Base-by-base conservation (phyloP, 345 rosid species). In the Eucalyptus regnans region DNA sequence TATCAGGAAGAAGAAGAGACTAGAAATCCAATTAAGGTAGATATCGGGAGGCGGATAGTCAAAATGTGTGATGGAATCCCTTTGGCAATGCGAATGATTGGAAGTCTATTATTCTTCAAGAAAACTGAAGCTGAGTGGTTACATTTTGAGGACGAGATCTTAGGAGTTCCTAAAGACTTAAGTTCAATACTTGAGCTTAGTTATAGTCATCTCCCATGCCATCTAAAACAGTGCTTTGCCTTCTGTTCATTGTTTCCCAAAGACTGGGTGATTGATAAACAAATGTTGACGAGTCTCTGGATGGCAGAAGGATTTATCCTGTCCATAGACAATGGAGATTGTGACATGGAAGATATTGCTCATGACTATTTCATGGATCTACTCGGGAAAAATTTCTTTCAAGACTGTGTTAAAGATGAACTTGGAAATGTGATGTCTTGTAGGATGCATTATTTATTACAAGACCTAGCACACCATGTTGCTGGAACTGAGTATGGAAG, bases 51-150 rank as follows among this genome's bases (percentile, higher is more conserved):
- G 85, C 87, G 87, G 11, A 89, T 91, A 46, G 85, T 88, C 5
- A 43, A 68, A n/a, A 91, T 62, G 60, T 91, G 92, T 29, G 12
- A 3, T 2, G 93, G 93, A 64, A 88, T 83, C 84, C 91, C 93
- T 58, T 87, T 91, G 4, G 90, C 83, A 17, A 87, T 92, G 50
- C 88, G 83, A 56, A 79, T 89, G 12, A 87, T 90, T 6, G 93
- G 91, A 12, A 50, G 89, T 22, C 33, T 92, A 22, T 88, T 92
- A 22, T 88, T 80, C 58, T 62, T 22, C 48, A 43, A 86, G 44
- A 29, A 83, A 33, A 54, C 87, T 18, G 86, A 86, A 86, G 50
- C 31, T 15, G 89, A 90, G 12, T 92, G 93, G 92, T 17, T 89
- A 25, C 60, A 76, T 27, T 66, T 92, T 4, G 83, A 84, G n/a